phyloP scores from a whole-genome alignment of 306 rosid genomes.

The Luffa aegyptiaca region DNA sequence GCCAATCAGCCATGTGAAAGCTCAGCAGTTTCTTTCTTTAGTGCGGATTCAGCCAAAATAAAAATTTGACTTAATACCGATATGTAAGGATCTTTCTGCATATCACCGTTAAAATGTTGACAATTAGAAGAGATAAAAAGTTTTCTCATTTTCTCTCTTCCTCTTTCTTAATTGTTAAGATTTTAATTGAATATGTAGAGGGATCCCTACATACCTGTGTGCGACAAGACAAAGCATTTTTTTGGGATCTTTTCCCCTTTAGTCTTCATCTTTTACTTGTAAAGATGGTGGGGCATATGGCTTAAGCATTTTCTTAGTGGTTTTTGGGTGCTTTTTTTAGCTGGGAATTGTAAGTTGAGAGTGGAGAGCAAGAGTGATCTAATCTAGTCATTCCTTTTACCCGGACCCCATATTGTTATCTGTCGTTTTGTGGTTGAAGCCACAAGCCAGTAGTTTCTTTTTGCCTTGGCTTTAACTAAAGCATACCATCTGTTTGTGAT shows the following conservation, averaged over 20 bases:
- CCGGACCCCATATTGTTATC: neutral
- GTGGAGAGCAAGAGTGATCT: neutral
- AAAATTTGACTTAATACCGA: too few relatives aligned
- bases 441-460: neutral
- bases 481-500: neutral
- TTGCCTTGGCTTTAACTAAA: neutral
- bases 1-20: conserved; percentile 1
- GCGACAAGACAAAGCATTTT: neutral
- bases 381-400: neutral
- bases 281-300: conserved; percentile 1
- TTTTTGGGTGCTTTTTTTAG: conserved; percentile 3
- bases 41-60: neutral
- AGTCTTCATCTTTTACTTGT: neutral
- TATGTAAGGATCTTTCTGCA: too few relatives aligned
- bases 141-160: too few relatives aligned
- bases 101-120: too few relatives aligned
- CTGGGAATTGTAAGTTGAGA: neutral
- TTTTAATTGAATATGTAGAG: too few relatives aligned
- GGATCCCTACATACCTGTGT: too few relatives aligned
- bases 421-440: conserved; percentile 1
- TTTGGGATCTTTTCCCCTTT: neutral
- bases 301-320: conserved; percentile 6
- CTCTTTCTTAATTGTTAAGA: too few relatives aligned
- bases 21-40: neutral
- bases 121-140: too few relatives aligned